phyloP scores from a whole-genome alignment of 306 rosid species.

The Vigna mungo region DNA sequence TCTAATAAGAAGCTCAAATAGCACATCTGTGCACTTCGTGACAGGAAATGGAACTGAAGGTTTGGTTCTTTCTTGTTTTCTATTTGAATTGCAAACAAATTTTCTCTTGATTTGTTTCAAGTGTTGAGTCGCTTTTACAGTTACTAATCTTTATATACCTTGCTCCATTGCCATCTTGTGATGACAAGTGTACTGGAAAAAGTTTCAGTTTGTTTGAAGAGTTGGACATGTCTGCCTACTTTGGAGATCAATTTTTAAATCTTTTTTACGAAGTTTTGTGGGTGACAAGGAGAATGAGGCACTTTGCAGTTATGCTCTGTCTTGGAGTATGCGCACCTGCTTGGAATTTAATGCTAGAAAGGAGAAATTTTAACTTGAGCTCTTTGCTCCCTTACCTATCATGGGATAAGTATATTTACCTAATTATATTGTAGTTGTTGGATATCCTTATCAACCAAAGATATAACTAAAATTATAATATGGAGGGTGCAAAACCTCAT shows the following conservation, averaged over 20 bases:
- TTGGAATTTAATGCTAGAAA: background rate
- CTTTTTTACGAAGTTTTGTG: too few relatives aligned
- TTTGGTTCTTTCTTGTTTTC: constrained; percentile 40
- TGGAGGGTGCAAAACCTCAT: too few relatives aligned
- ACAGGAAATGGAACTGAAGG: constrained; percentile 76
- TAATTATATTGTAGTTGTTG: background rate
- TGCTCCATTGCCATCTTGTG: too few relatives aligned
- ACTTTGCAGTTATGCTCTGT: too few relatives aligned
- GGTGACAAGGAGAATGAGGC: too few relatives aligned
- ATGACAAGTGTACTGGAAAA: too few relatives aligned
- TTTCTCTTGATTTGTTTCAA: constrained; percentile 31
- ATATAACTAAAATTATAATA: too few relatives aligned
- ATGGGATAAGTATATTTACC: background rate
- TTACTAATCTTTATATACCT: too few relatives aligned
- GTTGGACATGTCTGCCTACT: too few relatives aligned
- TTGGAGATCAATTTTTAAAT: too few relatives aligned
- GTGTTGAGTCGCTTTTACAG: constrained; percentile 7
- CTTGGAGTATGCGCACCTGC: background rate
- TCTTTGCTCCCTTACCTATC: background rate
- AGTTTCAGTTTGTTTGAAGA: too few relatives aligned
- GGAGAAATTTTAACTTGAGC: background rate
- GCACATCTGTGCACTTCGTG: constrained; percentile 57
- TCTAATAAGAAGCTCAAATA: constrained; percentile 54
- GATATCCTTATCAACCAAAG: too few relatives aligned
- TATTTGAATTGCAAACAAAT: constrained; percentile 31